Evolutionary conservation across 2,329 filamentous ascomycete genomes (phyloP).

Genomic region (Lachnellula occidentalis): DNA sequence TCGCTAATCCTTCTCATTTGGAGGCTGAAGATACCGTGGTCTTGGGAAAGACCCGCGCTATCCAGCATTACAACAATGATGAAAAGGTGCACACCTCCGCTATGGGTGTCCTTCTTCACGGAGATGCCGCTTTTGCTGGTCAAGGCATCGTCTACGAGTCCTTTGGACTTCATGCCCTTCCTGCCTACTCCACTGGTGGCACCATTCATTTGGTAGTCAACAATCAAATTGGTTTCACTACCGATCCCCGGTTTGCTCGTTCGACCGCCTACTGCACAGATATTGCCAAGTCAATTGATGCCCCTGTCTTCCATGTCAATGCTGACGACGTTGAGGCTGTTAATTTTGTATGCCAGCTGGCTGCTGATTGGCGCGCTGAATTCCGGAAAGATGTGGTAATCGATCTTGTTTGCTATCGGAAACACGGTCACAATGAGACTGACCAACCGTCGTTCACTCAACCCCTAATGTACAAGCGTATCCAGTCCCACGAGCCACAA

Average conservation of each 20-base stretch:
- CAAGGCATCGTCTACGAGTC: slow-evolving; percentile 99
- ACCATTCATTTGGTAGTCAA: slow-evolving; percentile 97
- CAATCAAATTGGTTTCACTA: slow-evolving; percentile 99
- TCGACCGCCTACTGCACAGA: slow-evolving; percentile 99
- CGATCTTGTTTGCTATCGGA: slow-evolving; percentile 97
- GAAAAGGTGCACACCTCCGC: slow-evolving; percentile 83
- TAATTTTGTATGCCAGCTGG: slow-evolving; percentile 96
- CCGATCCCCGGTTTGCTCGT: slow-evolving; percentile 92
- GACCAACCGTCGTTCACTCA: slow-evolving; percentile 99
- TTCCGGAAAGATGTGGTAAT: slow-evolving; percentile 99
- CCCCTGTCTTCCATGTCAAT: slow-evolving; percentile 98
- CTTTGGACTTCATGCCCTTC: slow-evolving; percentile 92
- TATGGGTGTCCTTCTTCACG: slow-evolving; percentile 94
- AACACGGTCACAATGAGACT: slow-evolving; percentile 98
- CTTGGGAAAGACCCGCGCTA: slow-evolving; percentile 92
- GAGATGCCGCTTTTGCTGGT: slow-evolving; percentile 92
- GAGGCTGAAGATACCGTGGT: slow-evolving; percentile 98
- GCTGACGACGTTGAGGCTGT: slow-evolving; percentile 97
- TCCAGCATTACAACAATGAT: slow-evolving; percentile 98
- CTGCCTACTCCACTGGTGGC: slow-evolving; percentile 93
- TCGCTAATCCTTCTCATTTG: slow-evolving; percentile 96
- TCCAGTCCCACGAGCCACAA: slow-evolving; percentile 75
- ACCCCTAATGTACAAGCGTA: slow-evolving; percentile 98
- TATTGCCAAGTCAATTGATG: slow-evolving; percentile 97
- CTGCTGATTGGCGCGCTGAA: slow-evolving; percentile 95